Evolutionary conservation across 2,329 filamentous ascomycete species (phyloP).

Genomic region (Neonectria coccinea): DNA sequence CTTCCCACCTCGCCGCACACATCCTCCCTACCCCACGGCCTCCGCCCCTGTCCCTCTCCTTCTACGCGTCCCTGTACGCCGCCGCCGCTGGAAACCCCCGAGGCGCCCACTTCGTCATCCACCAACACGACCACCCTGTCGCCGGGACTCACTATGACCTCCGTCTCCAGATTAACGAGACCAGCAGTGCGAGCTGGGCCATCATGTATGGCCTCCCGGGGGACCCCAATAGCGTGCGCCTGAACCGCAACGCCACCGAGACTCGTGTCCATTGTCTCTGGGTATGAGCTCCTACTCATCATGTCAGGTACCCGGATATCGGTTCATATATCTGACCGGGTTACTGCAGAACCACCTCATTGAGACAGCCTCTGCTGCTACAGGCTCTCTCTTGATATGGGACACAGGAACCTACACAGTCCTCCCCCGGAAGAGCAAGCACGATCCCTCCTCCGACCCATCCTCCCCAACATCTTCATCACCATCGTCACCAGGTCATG

Average conservation of each 20-base stretch:
- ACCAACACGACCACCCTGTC: conserved; percentile 79
- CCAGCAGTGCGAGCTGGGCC: conserved; percentile 74
- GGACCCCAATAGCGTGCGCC: conserved; percentile 64
- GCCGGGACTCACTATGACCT: conserved; percentile 78
- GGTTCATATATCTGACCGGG: neutral
- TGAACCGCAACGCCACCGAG: conserved; percentile 71
- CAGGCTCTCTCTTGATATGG: conserved; percentile 72
- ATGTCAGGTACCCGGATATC: neutral
- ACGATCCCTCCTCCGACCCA: conserved; percentile 49
- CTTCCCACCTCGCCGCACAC: conserved; percentile 46
- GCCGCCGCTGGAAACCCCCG: conserved; percentile 44
- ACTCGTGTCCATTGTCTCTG: conserved; percentile 71
- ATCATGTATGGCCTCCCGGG: conserved; percentile 73
- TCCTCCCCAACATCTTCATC: conserved; percentile 37
- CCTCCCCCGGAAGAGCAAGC: conserved; percentile 56
- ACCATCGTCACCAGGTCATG: conserved; percentile 26
- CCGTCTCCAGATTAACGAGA: conserved; percentile 75
- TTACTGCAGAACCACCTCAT: conserved; percentile 67
- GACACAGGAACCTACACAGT: conserved; percentile 70
- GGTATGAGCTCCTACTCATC: conserved; percentile 50
- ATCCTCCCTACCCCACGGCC: conserved; percentile 39
- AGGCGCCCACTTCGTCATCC: conserved; percentile 73
- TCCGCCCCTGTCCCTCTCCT: conserved; percentile 51
- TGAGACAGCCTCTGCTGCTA: conserved; percentile 65
- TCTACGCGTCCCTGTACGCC: conserved; percentile 54